These are phyloP conservation scores for Cucumis sativus DNA, from an alignment of 306 rosid species.

Conservation along the genomic window Cucumber_9930_V3 NC_026657.2:28773001-28773500, in stretches of 20 bases:
- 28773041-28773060: background rate
- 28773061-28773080: constrained; percentile 9
- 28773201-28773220: constrained; percentile 23
- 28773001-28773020: background rate
- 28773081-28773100: background rate
- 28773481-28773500: constrained; percentile 17
- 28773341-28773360: constrained; percentile 17
- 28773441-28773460: background rate
- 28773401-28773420: constrained; percentile 4
- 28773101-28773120: constrained; percentile 12
- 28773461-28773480: constrained; percentile 7
- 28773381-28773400: constrained; percentile 8
- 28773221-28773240: constrained; percentile 16
- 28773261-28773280: constrained; percentile 1
- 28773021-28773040: constrained; percentile 5
- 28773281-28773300: constrained; percentile 28
- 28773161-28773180: background rate
- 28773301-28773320: constrained; percentile 13
- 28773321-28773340: constrained; percentile 8
- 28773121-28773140: constrained; percentile 21
- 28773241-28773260: constrained; percentile 9
- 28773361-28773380: constrained; percentile 10
- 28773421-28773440: constrained; percentile 13
- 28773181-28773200: background rate
- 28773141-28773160: constrained; percentile 27